Base-by-base conservation (phyloP, 495 filamentous ascomycete species). In the Oleoguttula mirabilis region DNA sequence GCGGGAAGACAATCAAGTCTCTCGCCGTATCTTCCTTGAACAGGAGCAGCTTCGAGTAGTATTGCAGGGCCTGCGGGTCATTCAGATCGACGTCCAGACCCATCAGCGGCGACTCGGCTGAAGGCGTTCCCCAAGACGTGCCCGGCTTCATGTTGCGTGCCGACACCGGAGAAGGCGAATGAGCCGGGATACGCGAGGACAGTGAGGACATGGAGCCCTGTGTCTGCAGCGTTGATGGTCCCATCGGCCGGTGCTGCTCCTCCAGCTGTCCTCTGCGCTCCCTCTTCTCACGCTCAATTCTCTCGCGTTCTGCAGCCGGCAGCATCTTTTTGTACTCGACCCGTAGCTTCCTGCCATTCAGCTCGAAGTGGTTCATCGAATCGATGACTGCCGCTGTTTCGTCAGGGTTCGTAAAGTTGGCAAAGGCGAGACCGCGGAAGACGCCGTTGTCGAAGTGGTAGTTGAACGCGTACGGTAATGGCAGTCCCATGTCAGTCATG, bases 301-400 rank as follows among this genome's bases (percentile, higher is more conserved):
- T 77, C 59, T 98, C 90, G 37, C 90, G 77, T 60, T 98, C 90
- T 40, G 87, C 82, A 35, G 87, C 68, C 10, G 90, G 90, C 16
- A 98, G 73, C 90, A 98, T 98, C 68, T 96, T 98, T 71, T 98
- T 98, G 64, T 96, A 98, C 59, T 98, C 90, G 10, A 98, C 90
- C 27, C 90, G 72, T 55, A 98, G 66, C 61, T 95, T 95, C 32
- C 90, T 70, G 15, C 90, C 90, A 58, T 94, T 84, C 12, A 98
- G 73, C 56, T 96, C 90, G 60, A 94, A 83, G 48, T 93, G 86
- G 56, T 98, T 96, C 61, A 98, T 73, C 34, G 78, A 65, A 17
- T 90, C 78, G 53, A 98, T 98, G 24, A 96, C 90, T 21, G 75
- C 70, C 10, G 80, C 81, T 0, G 90, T 98, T 55, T 98, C 90